These are phyloP conservation scores for Tardiomyces depauwii DNA, from an alignment of 1,139 yeast genomes.

Conservation along the genomic window DNA sequence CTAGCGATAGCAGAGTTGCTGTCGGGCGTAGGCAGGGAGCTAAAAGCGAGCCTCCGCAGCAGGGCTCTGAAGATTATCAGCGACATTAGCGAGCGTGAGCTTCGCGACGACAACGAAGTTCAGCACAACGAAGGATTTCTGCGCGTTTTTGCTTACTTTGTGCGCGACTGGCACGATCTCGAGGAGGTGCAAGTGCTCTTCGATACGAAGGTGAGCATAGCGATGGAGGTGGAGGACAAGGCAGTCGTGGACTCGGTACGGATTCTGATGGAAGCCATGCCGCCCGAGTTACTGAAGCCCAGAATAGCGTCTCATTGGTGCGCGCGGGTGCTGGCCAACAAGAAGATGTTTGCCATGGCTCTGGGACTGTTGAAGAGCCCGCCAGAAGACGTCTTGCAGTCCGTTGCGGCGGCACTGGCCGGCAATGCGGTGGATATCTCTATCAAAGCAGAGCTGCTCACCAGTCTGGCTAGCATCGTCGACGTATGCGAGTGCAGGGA, in stretches of 20 bases:
- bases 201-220: not conserved
- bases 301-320: conserved; percentile 5
- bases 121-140: conserved; percentile 14
- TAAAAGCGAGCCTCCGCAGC: not conserved
- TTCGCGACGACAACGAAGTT: conserved; percentile 10
- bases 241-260: not conserved
- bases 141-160: conserved; percentile 5
- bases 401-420: not conserved
- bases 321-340: conserved; percentile 7
- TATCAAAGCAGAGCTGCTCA: conserved; percentile 8
- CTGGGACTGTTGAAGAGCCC: conserved; percentile 4
- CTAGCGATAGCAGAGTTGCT: conserved; percentile 14
- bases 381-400: not conserved
- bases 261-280: not conserved
- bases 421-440: conserved; percentile 1
- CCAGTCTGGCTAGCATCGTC: conserved; percentile 5
- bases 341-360: conserved; percentile 7
- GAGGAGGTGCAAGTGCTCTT: not conserved
- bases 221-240: conserved; percentile 2
- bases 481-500: not conserved
- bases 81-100: conserved; percentile 5
- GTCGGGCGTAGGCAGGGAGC: not conserved
- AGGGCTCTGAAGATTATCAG: not conserved
- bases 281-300: not conserved
- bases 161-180: not conserved